Base-by-base conservation (phyloP, 2,329 filamentous ascomycete species). In the Botryotinia narcissicola region DNA sequence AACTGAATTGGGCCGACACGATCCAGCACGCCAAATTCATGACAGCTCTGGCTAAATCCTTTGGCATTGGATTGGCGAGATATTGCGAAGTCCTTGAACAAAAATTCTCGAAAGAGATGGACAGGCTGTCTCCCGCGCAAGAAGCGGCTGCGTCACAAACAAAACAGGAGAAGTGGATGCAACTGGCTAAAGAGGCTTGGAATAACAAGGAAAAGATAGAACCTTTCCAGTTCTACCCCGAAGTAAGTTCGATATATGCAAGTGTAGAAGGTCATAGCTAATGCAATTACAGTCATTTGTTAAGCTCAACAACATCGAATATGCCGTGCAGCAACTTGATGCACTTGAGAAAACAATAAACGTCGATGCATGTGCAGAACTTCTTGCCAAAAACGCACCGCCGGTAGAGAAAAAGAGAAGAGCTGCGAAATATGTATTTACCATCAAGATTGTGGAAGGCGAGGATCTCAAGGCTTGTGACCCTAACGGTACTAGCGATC, bases 381-480 rank as follows among this genome's bases (percentile, higher is more conserved):
- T 97, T 25, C 89, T 99, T 69, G 90, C 91, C 64, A 90, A 88
- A 78, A 86, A 93, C 40, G 93, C 93, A 14, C 91, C 93, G 1
- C 86, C 89, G 71, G 90, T 90, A n/a, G 88, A 90, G 74, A 85
- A 86, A 75, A 81, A 84, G 73, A 90, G 90, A 78, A 92, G 90
- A 78, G 89, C 91, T 60, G 92, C 90, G 75, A 98, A 97, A 81
- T 98, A 97, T 81, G 95, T 98, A 72, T 99, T 99, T 83, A 98
- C 96, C 0, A 95, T 99, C 83, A 99, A 99, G 84, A 95, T 99
- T 74, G 95, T 99, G 40, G 96, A 99, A 83, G 96, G 93, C 14
- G 96, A 99, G 83, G 96, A 99, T 79, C 86, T 99, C 78, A 98
- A 98, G 83, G 94, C 96, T n/a, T 98, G 96, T 81, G 96, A 99